Evolutionary conservation across 805 yeast genomes (phyloP), one percentile per base, ranked within the genome.

Genomic region (Vanderwaltozyma verrucispora): DNA sequence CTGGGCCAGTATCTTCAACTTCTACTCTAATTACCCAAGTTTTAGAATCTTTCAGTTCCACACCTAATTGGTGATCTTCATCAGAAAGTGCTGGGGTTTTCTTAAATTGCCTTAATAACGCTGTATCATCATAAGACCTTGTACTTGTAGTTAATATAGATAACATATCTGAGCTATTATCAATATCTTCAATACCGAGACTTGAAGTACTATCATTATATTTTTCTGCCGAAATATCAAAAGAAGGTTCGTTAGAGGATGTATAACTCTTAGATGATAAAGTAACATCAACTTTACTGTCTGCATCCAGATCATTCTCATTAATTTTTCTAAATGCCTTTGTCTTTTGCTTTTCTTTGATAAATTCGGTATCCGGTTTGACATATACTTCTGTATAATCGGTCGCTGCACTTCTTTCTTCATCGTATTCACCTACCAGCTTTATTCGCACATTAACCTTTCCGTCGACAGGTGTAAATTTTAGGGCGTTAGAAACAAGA

Each of bases 391-490:
- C 59, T 20, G 61, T 60, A 46, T 58, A 73, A 29, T 70, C 56
- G 8, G 48, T 53, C 0, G 41, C 48, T 34, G 58, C 59, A 20
- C 84, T 74, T 41, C 60, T 55, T 20, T 53, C 63, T 49, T 65
- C 70, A 50, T 81, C 92, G 52, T 79, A 83, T 51, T 77, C 83
- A 26, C 92, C 92, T 18, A 80, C 38, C 13, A 80, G 56, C 43
- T 67, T 71, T 44, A 81, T 72, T 2, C 67, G 56, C 7, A 85
- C 85, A 24, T 70, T 69, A 12, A 88, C 94, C 12, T 72, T 69
- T 2, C 96, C 97, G 41, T 85, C 84, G n/a, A 77, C 81, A 0
- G 95, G 95, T 0, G 97, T 88, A 51, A 92, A 92, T 55, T 92
- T 92, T 49, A 92, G 65, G 0, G 95, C 79, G 60, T 92, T 89